A percentile compares a stretch with the other conserved stretches of the same genome.
Conservation (phyloP, 164 flowering plant species). For the Pachysandra terminalis region DNA sequence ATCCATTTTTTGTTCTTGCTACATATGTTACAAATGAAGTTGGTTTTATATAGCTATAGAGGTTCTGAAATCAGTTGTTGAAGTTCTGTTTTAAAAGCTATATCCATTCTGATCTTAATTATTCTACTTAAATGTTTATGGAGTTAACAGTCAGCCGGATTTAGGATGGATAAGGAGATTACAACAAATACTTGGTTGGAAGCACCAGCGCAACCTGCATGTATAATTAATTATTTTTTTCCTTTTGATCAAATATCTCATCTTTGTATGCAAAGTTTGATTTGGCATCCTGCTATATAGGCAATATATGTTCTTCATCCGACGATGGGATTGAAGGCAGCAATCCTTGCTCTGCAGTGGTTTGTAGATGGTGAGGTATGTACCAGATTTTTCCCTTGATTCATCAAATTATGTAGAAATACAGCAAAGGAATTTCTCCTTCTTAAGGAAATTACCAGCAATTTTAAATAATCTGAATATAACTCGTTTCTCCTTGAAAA, state of each 20-base stretch:
- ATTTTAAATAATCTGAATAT: not conserved
- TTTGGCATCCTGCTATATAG: conserved; percentile 31
- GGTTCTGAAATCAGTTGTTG: not conserved
- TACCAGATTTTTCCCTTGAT: not conserved
- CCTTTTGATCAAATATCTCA: not conserved
- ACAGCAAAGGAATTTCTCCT: not conserved
- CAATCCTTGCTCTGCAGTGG: conserved; percentile 71
- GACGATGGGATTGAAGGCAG: conserved; percentile 75
- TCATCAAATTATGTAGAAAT: not conserved
- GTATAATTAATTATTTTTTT: conserved; percentile 29
- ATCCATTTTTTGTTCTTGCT: too few species aligned
- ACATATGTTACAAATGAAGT: too few species aligned
- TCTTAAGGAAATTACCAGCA: not conserved
- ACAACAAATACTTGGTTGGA: conserved; percentile 95
- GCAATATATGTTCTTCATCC: conserved; percentile 96
- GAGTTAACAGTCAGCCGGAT: conserved; percentile 74
- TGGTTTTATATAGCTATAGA: too few species aligned
- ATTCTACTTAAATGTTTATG: conserved; percentile 10
- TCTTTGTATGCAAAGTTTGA: conserved; percentile 9
- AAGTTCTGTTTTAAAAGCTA: not conserved
- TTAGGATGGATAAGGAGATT: conserved; percentile 94
- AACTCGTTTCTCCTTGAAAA: not conserved
- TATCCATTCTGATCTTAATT: not conserved
- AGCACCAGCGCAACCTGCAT: conserved; percentile 88
- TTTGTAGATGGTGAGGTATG: conserved; percentile 83